These are phyloP conservation scores for Quercus phellos DNA, from an alignment of 331 rosid genomes.

Conservation along the genomic window DNA sequence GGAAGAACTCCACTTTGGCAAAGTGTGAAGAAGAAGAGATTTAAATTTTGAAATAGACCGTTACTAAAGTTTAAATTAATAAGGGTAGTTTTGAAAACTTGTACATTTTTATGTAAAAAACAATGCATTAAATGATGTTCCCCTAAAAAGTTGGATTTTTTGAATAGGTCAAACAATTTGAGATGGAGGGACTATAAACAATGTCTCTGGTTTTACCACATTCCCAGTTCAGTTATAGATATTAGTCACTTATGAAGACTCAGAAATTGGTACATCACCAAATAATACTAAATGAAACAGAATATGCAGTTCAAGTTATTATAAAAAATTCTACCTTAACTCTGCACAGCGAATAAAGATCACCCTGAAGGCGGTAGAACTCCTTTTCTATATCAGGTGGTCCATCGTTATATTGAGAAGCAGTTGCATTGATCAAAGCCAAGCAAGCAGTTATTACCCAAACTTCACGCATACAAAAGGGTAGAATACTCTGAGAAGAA, in stretches of 20 bases:
- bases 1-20: too few relatives aligned
- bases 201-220: conserved; percentile 22
- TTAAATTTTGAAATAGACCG: too few relatives aligned
- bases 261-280: conserved; percentile 9
- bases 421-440: conserved; percentile 67
- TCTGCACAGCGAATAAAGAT: conserved; percentile 89
- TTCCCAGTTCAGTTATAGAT: background rate
- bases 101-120: too few relatives aligned
- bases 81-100: too few relatives aligned
- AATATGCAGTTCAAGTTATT: background rate
- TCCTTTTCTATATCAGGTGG: conserved; percentile 80
- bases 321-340: conserved; percentile 56
- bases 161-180: too few relatives aligned
- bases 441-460: conserved; percentile 93
- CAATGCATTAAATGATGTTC: too few relatives aligned
- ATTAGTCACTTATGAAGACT: background rate
- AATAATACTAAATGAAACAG: conserved; percentile 13
- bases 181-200: background rate
- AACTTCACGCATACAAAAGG: conserved; percentile 94
- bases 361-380: conserved; percentile 84
- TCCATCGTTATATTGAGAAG: conserved; percentile 67
- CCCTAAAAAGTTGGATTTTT: too few relatives aligned
- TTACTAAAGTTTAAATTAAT: too few relatives aligned
- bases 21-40: too few relatives aligned
- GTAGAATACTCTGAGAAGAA: conserved; percentile 71